Percentiles rank a stretch among this genome's conserved stretches.
Conservation (phyloP, 1,139 yeast genomes). For the Meyerozyma guilliermondii region DNA sequence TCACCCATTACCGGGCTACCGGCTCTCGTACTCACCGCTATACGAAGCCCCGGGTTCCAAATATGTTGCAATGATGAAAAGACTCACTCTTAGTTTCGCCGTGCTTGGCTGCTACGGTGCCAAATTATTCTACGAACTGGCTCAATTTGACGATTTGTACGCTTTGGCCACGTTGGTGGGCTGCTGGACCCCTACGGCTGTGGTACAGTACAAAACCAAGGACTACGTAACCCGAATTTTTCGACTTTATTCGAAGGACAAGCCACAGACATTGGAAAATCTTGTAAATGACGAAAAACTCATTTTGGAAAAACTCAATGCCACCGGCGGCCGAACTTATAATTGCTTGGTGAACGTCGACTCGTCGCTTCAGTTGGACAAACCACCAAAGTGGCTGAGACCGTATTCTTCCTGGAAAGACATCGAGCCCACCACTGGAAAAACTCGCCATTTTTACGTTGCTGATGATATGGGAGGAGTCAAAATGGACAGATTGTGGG, state of each 20-base stretch:
- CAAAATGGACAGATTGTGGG: slow-evolving; percentile 83
- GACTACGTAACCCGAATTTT: slow-evolving; percentile 72
- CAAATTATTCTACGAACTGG: slow-evolving; percentile 51
- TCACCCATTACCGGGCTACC: slow-evolving; percentile 30
- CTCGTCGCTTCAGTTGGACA: slow-evolving; percentile 33
- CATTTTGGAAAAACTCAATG: slow-evolving; percentile 62
- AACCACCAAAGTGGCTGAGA: slow-evolving; percentile 21
- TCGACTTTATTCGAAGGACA: slow-evolving; percentile 58
- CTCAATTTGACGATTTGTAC: slow-evolving; percentile 50
- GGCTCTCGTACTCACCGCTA: slow-evolving; percentile 50
- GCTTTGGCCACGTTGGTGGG: slow-evolving; percentile 39
- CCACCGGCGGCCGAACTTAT: slow-evolving; percentile 63
- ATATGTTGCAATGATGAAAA: slow-evolving; percentile 50
- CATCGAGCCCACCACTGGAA: slow-evolving; percentile 28
- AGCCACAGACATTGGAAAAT: slow-evolving; percentile 63
- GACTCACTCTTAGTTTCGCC: slow-evolving; percentile 51
- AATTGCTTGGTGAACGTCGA: slow-evolving; percentile 53
- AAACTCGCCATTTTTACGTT: slow-evolving; percentile 46
- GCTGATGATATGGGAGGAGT: slow-evolving; percentile 76
- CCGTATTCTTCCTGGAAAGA: slow-evolving; percentile 64
- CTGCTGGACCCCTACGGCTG: slow-evolving; percentile 44
- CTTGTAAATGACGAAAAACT: slow-evolving; percentile 57
- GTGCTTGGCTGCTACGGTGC: slow-evolving; percentile 52
- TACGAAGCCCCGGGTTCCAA: slow-evolving; percentile 55
- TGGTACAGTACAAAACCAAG: slow-evolving; percentile 51